Conservation (phyloP, 1,284 basidiomycete species). For the Ustilago trichophora region DNA sequence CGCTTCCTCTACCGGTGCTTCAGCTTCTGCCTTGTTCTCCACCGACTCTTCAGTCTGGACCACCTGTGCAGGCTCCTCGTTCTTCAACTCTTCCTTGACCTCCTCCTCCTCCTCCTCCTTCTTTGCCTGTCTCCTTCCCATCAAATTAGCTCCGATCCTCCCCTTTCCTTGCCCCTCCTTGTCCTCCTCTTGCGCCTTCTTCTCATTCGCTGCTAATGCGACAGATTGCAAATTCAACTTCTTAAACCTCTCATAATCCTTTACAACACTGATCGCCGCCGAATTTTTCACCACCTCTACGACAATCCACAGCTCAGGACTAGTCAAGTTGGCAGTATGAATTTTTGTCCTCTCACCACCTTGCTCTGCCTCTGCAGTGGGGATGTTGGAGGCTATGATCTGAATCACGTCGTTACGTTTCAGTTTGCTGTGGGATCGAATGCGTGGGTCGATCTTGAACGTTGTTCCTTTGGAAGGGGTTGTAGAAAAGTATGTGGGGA, state of each 20-base stretch:
- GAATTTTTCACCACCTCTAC: constrained; percentile 57
- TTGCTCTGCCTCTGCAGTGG: constrained; percentile 11
- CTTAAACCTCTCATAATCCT: constrained; percentile 45
- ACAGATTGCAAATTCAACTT: constrained; percentile 55
- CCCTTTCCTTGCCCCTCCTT: background rate
- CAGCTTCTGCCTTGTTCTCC: background rate
- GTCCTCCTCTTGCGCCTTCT: constrained; percentile 4
- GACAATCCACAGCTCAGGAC: constrained; percentile 52
- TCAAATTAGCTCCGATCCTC: constrained; percentile 20
- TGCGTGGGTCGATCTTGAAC: constrained; percentile 60
- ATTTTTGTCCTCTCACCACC: constrained; percentile 10
- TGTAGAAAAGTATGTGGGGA: constrained; percentile 30
- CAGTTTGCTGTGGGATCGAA: constrained; percentile 50
- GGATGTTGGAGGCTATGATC: constrained; percentile 44
- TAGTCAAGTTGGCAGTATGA: constrained; percentile 49
- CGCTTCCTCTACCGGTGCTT: background rate
- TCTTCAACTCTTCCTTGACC: too few relatives aligned
- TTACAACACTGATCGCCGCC: constrained; percentile 49
- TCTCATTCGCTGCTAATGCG: constrained; percentile 28
- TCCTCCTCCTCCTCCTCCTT: background rate
- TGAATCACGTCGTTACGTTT: constrained; percentile 52
- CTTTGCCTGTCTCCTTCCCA: background rate
- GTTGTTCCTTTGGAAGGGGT: constrained; percentile 9
- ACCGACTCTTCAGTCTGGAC: background rate
- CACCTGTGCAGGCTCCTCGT: too few relatives aligned